A percentile compares a stretch with the other conserved stretches of the same genome.
Conservation (phyloP, 1,284 basidiomycete genomes). For the Phellinidium pouzarii region DNA sequence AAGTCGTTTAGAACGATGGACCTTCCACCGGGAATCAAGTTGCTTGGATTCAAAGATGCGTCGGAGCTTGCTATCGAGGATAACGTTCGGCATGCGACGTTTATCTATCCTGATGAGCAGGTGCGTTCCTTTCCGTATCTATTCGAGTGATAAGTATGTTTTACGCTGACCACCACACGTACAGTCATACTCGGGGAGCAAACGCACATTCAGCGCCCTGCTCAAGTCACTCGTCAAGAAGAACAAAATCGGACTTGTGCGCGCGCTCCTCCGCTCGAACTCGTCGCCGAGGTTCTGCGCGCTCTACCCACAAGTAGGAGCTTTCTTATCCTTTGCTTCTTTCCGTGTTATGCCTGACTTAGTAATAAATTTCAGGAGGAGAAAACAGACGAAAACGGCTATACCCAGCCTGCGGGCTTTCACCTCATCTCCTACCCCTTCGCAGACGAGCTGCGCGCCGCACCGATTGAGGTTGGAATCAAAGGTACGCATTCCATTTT, state of each 20-base stretch:
- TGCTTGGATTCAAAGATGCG: constrained; percentile 89
- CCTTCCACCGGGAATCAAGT: constrained; percentile 73
- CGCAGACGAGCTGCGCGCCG: constrained; percentile 86
- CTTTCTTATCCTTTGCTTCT: constrained; percentile 2
- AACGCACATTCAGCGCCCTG: constrained; percentile 84
- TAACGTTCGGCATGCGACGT: constrained; percentile 86
- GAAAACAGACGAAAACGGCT: constrained; percentile 62
- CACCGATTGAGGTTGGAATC: constrained; percentile 51
- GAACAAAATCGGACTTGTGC: constrained; percentile 74
- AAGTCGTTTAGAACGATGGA: constrained; percentile 74
- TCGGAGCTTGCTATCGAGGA: constrained; percentile 73
- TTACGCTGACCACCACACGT: too few species aligned
- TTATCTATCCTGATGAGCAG: constrained; percentile 90
- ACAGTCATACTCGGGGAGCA: constrained; percentile 83
- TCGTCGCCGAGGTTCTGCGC: constrained; percentile 78
- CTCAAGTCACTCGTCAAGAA: constrained; percentile 80
- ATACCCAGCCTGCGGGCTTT: constrained; percentile 84
- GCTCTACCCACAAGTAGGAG: constrained; percentile 75
- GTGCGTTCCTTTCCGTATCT: constrained; percentile 38
- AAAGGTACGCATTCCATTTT: constrained; percentile 39
- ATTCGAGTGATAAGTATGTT: too few species aligned
- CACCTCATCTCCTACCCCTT: constrained; percentile 90
- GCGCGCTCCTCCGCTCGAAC: constrained; percentile 68
- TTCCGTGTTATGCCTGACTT: neutral
- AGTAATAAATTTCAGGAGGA: constrained; percentile 49